phyloP scores from a whole-genome alignment of 2,329 filamentous ascomycete genomes.

The Pseudopyricularia javanii region DNA sequence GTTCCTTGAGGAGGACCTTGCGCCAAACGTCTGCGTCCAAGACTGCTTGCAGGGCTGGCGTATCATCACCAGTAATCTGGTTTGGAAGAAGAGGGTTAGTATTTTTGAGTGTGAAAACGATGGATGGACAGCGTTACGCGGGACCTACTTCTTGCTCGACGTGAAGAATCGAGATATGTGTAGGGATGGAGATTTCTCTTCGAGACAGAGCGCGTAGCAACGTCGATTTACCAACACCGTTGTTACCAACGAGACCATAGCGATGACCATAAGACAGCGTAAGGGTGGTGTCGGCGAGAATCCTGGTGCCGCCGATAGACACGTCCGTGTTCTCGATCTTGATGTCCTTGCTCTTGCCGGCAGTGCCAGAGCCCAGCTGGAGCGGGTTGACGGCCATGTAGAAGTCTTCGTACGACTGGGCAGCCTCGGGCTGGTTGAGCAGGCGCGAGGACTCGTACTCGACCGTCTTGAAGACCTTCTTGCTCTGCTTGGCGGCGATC shows the following conservation, averaged over 20 bases:
- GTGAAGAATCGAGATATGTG: constrained; percentile 96
- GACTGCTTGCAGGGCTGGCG: constrained; percentile 85
- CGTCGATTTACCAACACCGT: constrained; percentile 98
- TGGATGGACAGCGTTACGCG: not conserved
- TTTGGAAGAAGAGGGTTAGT: not conserved
- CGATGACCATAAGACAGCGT: constrained; percentile 85
- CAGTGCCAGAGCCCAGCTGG: constrained; percentile 60
- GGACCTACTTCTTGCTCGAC: constrained; percentile 84
- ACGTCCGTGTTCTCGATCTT: constrained; percentile 96
- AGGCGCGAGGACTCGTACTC: constrained; percentile 92
- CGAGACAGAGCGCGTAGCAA: constrained; percentile 80
- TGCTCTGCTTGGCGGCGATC: constrained; percentile 95
- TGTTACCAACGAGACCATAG: constrained; percentile 96
- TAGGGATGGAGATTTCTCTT: constrained; percentile 88
- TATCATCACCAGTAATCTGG: constrained; percentile 88
- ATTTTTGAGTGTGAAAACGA: too few relatives aligned
- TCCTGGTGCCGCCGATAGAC: constrained; percentile 77
- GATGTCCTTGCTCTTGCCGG: constrained; percentile 94
- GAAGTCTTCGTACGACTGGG: constrained; percentile 96
- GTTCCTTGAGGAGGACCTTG: constrained; percentile 83
- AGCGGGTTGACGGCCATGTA: constrained; percentile 99
- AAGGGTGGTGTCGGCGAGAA: constrained; percentile 79
- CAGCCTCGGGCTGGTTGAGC: constrained; percentile 67
- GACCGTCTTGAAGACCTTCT: constrained; percentile 96
- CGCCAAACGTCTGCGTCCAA: constrained; percentile 97